Evolutionary conservation across 768 basidiomycete genomes (phyloP), one percentile per base, ranked within the genome.

Genomic region (Dentipellis sp.): DNA sequence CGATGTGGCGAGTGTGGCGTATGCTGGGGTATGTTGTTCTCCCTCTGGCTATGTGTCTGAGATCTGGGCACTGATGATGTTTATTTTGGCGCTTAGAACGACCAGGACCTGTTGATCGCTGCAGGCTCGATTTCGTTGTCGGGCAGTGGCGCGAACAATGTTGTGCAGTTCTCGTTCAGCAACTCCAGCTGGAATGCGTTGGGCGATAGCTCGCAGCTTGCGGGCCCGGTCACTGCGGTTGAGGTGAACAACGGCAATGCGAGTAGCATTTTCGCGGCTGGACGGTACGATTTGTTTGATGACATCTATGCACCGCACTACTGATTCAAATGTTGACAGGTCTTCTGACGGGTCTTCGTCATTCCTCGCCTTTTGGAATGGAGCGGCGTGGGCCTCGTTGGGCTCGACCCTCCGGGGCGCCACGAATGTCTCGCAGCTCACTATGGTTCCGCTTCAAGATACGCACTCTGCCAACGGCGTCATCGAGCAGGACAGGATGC

Each of bases 191-290:
- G 95, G 95, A 72, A 73, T 8, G 66, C 84, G 1, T 66, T 94
- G 23, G 91, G 89, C 10, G 66, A 72, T 47, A 69, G 78, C 11
- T 67, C 69, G 11, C 75, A 80, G 49, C 74, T 97, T 21, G 91
- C 94, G 47, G 95, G 95, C 3, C 93, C 94, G 2, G 88, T 93
- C 1, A 88, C 92, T 3, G 94, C 95, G 10, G 67, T 97, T 52
- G 86, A 87, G 53, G 86, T 93, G 42, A 91, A 98, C 68, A 75
- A 84, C 59, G 78, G 80, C 19, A 92, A 97, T 66, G 67, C 72
- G 1, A 88, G 82, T 62, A 95, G 89, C 64, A 79, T 98, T 55
- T 99, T 94, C 64, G 91, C 87, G 49, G 91, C 94, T 36, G 95
- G 95, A 63, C 81, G 79, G 85, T 92, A 58, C 66, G 84, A 70